A percentile compares a stretch with the other conserved stretches of the same genome.
Conservation (phyloP, 257 asterid species). For the Nicotiana noctiflora region DNA sequence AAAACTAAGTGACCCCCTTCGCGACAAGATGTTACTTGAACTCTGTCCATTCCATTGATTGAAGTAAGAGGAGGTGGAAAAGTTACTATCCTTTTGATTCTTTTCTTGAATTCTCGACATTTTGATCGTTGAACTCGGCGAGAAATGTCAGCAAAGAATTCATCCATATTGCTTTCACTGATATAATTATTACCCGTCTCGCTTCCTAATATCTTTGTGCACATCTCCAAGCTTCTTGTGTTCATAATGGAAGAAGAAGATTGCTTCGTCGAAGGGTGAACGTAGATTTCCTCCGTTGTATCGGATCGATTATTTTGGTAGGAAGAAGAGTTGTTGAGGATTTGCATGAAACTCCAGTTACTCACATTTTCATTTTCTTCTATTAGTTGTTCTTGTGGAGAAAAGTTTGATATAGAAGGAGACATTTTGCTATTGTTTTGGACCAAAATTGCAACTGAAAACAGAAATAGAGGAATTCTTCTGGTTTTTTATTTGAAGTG, state of each 20-base stretch:
- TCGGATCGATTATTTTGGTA: background rate
- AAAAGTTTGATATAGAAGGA: background rate
- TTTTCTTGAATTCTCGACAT: conserved; percentile 13
- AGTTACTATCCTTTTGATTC: background rate
- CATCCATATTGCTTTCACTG: conserved; percentile 22
- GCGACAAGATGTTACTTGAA: conserved; percentile 43
- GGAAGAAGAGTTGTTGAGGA: conserved; percentile 8
- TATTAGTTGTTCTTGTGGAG: background rate
- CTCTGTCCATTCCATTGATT: conserved; percentile 37
- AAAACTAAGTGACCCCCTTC: conserved; percentile 62
- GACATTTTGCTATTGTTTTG: background rate
- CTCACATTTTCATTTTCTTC: background rate
- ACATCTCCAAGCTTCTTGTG: conserved; percentile 61
- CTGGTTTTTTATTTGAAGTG: background rate
- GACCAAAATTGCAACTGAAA: background rate
- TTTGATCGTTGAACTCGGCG: conserved; percentile 8
- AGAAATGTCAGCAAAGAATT: conserved; percentile 12
- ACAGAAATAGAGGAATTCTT: background rate
- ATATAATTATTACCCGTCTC: conserved; percentile 54
- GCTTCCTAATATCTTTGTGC: conserved; percentile 72
- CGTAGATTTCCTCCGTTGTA: conserved; percentile 19
- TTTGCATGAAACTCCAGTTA: conserved; percentile 31
- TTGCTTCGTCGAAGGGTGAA: conserved; percentile 43
- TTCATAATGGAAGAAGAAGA: conserved; percentile 23
- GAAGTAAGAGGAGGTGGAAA: conserved; percentile 81